These are phyloP conservation scores for Senecio squalidus DNA, from an alignment of 140 eudicot genomes.

Conservation along the genomic window DNA sequence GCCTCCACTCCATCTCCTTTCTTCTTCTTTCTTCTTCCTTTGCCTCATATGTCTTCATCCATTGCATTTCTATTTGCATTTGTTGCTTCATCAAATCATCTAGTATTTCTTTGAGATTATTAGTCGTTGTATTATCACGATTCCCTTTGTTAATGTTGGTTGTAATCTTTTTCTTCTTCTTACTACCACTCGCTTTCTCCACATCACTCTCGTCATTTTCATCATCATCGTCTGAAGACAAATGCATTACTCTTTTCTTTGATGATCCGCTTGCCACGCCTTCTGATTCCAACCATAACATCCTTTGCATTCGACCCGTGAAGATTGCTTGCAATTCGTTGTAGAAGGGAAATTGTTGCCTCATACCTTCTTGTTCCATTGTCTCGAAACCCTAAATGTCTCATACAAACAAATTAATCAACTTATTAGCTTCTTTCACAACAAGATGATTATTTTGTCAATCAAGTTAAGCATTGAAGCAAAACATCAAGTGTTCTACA, in stretches of 20 bases:
- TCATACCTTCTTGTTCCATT: slow-evolving; percentile 64
- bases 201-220: slow-evolving; percentile 55
- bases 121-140: slow-evolving; percentile 5
- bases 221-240: slow-evolving; percentile 85
- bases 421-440: neutral
- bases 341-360: slow-evolving; percentile 85
- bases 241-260: slow-evolving; percentile 30
- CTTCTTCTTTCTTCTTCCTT: slow-evolving; percentile 68
- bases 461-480: neutral
- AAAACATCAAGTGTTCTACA: neutral
- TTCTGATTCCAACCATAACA: slow-evolving; percentile 86
- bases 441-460: neutral
- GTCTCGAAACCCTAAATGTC: slow-evolving; percentile 75
- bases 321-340: slow-evolving; percentile 75
- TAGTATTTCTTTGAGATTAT: slow-evolving; percentile 46
- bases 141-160: neutral
- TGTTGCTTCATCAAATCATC: slow-evolving; percentile 84
- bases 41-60: slow-evolving; percentile 62
- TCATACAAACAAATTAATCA: neutral
- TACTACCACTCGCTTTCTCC: slow-evolving; percentile 11
- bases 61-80: slow-evolving; percentile 58
- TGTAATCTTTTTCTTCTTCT: slow-evolving; percentile 38
- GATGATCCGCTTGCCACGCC: slow-evolving; percentile 44
- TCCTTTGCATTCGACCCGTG: slow-evolving; percentile 68
- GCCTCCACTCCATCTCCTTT: slow-evolving; percentile 83